Percentiles rank a stretch among this genome's conserved stretches.
Evolutionary conservation across 228 moss, liverwort and hornwort species (phyloP).

Genomic region (Sphagnum magellanicum): DNA sequence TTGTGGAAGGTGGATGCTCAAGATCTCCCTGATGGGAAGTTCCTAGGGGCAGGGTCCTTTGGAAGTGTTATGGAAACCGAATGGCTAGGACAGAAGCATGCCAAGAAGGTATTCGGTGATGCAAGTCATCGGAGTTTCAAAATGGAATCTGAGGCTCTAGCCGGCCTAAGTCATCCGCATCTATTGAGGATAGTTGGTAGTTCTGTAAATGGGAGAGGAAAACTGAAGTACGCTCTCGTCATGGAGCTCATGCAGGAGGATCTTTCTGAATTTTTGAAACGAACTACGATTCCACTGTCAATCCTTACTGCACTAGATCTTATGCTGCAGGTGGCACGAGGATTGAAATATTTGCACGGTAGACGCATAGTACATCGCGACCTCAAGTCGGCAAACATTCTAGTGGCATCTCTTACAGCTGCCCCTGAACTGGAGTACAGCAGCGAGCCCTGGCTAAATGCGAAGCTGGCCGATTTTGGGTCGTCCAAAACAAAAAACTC

Average conservation of each 20-base stretch:
- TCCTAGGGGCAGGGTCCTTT: conserved; percentile 2
- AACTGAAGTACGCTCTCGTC: not conserved
- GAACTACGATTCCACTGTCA: not conserved
- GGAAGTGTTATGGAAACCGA: not conserved
- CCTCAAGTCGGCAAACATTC: conserved; percentile 10
- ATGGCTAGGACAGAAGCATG: conserved; percentile 1
- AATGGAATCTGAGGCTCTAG: conserved; percentile 3
- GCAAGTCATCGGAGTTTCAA: conserved; percentile 1
- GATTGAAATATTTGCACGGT: conserved; percentile 11
- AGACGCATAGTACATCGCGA: conserved; percentile 7
- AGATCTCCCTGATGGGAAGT: not conserved
- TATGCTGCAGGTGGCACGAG: conserved; percentile 9
- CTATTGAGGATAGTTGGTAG: conserved; percentile 6
- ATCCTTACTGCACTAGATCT: conserved; percentile 4
- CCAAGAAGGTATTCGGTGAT: conserved; percentile 5
- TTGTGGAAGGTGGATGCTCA: conserved; percentile 1
- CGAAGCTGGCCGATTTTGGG: conserved; percentile 20
- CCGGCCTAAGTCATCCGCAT: conserved; percentile 10
- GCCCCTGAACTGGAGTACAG: not conserved
- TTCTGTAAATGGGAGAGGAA: not conserved
- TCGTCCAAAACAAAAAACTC: conserved; percentile 3
- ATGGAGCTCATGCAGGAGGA: conserved; percentile 9
- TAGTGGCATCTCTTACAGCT: not conserved
- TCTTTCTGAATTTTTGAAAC: not conserved
- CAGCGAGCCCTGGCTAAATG: conserved; percentile 6